phyloP scores from a whole-genome alignment of 202 grass and related monocot genomes.

The Panicum virgatum region DNA sequence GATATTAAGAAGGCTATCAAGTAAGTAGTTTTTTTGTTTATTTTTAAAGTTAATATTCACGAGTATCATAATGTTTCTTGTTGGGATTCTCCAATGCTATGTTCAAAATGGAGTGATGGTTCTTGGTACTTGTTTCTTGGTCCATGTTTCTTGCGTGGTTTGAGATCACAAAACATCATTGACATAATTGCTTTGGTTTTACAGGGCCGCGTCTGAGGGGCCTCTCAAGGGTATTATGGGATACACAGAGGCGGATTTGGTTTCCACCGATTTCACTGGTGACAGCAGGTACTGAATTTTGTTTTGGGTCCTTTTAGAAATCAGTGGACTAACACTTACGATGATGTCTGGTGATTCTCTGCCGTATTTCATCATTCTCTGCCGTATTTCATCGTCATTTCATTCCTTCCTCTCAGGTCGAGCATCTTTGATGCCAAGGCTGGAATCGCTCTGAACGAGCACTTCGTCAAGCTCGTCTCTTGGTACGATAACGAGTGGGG shows the following conservation, averaged over 20 bases:
- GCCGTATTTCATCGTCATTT: not conserved
- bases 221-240: slow-evolving; percentile 82
- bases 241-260: slow-evolving; percentile 79
- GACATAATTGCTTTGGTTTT: not conserved
- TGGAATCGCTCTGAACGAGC: slow-evolving; percentile 76
- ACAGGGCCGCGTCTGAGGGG: slow-evolving; percentile 75
- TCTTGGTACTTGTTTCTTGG: too few relatives aligned
- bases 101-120: not conserved
- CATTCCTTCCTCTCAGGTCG: slow-evolving; percentile 43
- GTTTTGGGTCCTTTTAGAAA: too few relatives aligned
- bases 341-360: too few relatives aligned
- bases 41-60: too few relatives aligned
- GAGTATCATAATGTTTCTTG: too few relatives aligned
- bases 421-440: slow-evolving; percentile 95
- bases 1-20: slow-evolving; percentile 82
- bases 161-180: not conserved
- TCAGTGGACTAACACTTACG: too few relatives aligned
- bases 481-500: slow-evolving; percentile 98
- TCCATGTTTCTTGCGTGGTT: not conserved
- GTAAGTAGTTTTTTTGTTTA: too few relatives aligned
- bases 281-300: slow-evolving; percentile 64
- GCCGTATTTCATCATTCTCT: too few relatives aligned
- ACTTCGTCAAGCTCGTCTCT: slow-evolving; percentile 73
- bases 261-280: slow-evolving; percentile 69
- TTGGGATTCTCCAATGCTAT: not conserved